A percentile compares a stretch with the other conserved stretches of the same genome.
Evolutionary conservation across 2,329 filamentous ascomycete species (phyloP).

Genomic region (Aspergillus novoparasiticus): DNA sequence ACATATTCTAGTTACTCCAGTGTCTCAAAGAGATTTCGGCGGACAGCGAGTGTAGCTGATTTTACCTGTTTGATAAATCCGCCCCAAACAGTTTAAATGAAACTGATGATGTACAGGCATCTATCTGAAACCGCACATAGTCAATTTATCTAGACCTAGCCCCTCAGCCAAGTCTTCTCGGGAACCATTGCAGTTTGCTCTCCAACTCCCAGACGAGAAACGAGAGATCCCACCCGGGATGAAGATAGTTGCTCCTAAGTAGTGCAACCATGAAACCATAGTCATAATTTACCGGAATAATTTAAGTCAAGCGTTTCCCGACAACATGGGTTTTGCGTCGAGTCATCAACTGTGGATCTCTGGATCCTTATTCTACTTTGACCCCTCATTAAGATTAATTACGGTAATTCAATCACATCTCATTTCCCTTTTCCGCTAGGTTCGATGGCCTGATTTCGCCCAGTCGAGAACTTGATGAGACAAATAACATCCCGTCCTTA

Average conservation of each 20-base stretch:
- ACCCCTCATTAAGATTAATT: conserved; percentile 8
- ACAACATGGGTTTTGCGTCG: conserved; percentile 17
- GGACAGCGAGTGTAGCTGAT: neutral
- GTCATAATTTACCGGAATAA: neutral
- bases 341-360: conserved; percentile 13
- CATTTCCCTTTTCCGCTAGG: neutral
- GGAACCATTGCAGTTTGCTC: conserved; percentile 3
- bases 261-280: neutral
- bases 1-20: neutral
- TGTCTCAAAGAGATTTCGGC: neutral
- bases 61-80: neutral
- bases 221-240: neutral
- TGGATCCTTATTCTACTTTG: neutral
- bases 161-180: neutral
- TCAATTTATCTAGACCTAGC: neutral
- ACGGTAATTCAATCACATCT: neutral
- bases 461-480: conserved; percentile 12
- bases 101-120: neutral
- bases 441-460: conserved; percentile 14
- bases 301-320: conserved; percentile 15
- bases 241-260: neutral
- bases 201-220: neutral
- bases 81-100: neutral
- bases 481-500: neutral
- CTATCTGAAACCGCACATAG: conserved; percentile 1